Evolutionary conservation across 805 yeast genomes (phyloP).

Genomic region (Candida maesae): DNA sequence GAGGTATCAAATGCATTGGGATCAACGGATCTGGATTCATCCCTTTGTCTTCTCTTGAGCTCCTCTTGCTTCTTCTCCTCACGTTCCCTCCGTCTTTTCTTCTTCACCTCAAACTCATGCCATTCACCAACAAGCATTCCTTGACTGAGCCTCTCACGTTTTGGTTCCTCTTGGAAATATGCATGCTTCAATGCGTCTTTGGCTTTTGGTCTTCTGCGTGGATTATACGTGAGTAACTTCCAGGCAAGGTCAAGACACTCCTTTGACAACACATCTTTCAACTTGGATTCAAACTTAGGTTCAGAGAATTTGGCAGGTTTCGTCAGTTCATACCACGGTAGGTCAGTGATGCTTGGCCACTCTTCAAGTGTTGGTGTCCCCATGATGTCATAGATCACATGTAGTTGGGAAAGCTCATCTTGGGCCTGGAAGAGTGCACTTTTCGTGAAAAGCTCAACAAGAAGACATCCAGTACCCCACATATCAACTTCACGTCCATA

Average conservation of each 20-base stretch:
- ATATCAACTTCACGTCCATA: slow-evolving; percentile 90
- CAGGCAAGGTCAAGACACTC: slow-evolving; percentile 62
- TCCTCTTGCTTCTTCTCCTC: slow-evolving; percentile 10
- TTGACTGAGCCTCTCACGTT: slow-evolving; percentile 53
- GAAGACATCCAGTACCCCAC: slow-evolving; percentile 95
- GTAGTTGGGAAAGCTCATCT: slow-evolving; percentile 83
- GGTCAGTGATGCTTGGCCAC: slow-evolving; percentile 75
- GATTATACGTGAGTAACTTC: slow-evolving; percentile 64
- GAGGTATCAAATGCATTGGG: no score
- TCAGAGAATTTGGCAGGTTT: slow-evolving; percentile 43
- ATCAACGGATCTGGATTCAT: background rate
- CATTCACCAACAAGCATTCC: slow-evolving; percentile 73
- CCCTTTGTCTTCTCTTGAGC: background rate
- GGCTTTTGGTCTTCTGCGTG: slow-evolving; percentile 63
- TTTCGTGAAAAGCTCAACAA: slow-evolving; percentile 75
- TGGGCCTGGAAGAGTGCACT: slow-evolving; percentile 80
- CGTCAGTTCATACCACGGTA: slow-evolving; percentile 93
- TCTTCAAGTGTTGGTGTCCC: slow-evolving; percentile 73
- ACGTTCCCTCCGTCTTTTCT: slow-evolving; percentile 38
- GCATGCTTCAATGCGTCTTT: slow-evolving; percentile 61
- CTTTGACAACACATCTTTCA: slow-evolving; percentile 40
- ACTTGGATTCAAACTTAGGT: slow-evolving; percentile 39
- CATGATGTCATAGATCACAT: slow-evolving; percentile 73
- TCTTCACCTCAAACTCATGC: slow-evolving; percentile 96
- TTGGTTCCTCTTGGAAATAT: slow-evolving; percentile 71